Evolutionary conservation across 306 rosid species (phyloP).

Genomic region (Sphenostylis stenocarpa): DNA sequence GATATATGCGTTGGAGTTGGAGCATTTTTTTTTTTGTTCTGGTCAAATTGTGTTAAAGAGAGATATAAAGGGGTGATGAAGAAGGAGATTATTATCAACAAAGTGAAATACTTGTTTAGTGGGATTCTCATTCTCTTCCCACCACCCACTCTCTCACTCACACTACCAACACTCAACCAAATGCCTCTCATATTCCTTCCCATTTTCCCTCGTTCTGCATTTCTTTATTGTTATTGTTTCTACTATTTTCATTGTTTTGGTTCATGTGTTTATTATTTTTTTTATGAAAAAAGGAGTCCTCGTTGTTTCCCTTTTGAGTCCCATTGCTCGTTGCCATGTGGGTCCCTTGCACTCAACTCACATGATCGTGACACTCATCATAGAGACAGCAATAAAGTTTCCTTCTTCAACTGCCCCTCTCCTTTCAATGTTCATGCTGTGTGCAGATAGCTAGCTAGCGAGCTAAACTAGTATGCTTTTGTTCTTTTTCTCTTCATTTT

Average conservation of each 20-base stretch:
- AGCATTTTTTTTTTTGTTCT: neutral
- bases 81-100: constrained; percentile 33
- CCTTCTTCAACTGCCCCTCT: constrained; percentile 26
- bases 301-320: constrained; percentile 19
- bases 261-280: neutral
- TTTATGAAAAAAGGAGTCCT: neutral
- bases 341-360: constrained; percentile 53
- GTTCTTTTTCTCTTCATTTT: neutral
- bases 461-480: constrained; percentile 37
- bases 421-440: constrained; percentile 27
- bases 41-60: constrained; percentile 19
- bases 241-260: neutral
- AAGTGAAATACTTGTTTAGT: constrained; percentile 45
- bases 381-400: constrained; percentile 27
- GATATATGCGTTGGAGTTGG: constrained; percentile 34
- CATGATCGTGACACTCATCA: constrained; percentile 43
- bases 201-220: constrained; percentile 41
- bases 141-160: constrained; percentile 30
- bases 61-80: constrained; percentile 18
- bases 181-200: constrained; percentile 45
- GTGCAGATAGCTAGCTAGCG: neutral
- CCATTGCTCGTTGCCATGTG: constrained; percentile 44
- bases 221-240: neutral
- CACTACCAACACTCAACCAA: constrained; percentile 26
- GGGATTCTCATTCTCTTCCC: constrained; percentile 75